A percentile compares a stretch with the other conserved stretches of the same genome.
phyloP scores from a whole-genome alignment of 2,329 filamentous ascomycete genomes.

The Colletotrichum cuscutae region DNA sequence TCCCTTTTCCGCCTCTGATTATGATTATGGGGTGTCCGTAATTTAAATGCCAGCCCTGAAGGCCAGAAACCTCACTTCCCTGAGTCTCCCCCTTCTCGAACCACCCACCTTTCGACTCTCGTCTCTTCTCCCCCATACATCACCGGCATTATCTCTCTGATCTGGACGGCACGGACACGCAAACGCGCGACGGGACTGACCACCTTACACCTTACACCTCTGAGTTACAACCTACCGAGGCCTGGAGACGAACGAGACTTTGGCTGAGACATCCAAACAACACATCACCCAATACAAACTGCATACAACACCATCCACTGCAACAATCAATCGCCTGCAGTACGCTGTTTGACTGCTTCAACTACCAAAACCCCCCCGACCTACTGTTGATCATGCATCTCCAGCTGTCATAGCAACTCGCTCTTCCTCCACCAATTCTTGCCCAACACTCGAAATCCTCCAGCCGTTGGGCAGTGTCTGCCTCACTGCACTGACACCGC shows the following conservation, averaged over 20 bases:
- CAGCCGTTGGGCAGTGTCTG: constrained; percentile 1
- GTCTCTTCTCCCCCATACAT: not conserved
- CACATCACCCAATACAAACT: constrained; percentile 9
- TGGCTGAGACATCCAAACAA: constrained; percentile 31
- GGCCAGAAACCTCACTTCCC: constrained; percentile 22
- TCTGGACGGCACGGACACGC: not conserved
- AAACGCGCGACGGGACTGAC: not conserved
- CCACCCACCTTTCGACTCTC: constrained; percentile 10
- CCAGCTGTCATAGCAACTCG: constrained; percentile 30
- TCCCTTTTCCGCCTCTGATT: constrained; percentile 14
- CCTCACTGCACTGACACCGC: constrained; percentile 13
- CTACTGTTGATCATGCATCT: constrained; percentile 27
- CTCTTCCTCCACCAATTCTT: constrained; percentile 1
- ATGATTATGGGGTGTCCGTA: constrained; percentile 34
- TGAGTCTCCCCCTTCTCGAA: constrained; percentile 29
- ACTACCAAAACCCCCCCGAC: not conserved
- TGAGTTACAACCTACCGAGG: not conserved
- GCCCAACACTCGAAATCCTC: not conserved
- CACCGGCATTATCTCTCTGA: not conserved
- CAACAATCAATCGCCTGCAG: not conserved
- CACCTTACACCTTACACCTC: not conserved
- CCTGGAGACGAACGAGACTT: constrained; percentile 18
- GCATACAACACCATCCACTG: constrained; percentile 2
- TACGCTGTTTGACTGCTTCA: not conserved
- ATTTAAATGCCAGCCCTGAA: constrained; percentile 35